Conservation (phyloP, 208 protist species). For the Crithidia bombi region DNA sequence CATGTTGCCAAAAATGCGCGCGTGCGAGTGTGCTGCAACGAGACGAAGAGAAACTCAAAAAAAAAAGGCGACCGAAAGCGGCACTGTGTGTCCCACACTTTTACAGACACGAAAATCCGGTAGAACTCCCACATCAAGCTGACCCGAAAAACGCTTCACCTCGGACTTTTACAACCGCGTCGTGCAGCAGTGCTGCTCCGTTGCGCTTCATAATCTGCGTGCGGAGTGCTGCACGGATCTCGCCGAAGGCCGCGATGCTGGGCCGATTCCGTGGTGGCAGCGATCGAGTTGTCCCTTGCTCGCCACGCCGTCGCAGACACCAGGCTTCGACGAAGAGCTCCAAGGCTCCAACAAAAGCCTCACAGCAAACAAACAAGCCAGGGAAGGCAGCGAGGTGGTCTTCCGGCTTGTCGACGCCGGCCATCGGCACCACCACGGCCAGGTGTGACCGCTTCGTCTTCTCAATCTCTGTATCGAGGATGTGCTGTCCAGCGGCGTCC, state of each 20-base stretch:
- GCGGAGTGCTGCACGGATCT: slow-evolving; percentile 26
- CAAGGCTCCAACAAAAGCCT: slow-evolving; percentile 30
- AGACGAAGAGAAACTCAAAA: no score
- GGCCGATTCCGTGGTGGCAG: slow-evolving; percentile 9
- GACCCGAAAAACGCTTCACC: slow-evolving; percentile 6
- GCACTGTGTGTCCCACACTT: no score
- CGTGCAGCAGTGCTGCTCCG: slow-evolving; percentile 14
- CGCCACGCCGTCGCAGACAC: not conserved
- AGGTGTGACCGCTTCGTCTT: slow-evolving; percentile 9
- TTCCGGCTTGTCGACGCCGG: not conserved
- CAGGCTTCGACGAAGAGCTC: slow-evolving; percentile 33
- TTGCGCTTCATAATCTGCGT: slow-evolving; percentile 26
- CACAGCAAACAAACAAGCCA: slow-evolving; percentile 33
- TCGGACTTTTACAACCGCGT: slow-evolving; percentile 26
- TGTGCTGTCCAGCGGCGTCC: slow-evolving; percentile 41
- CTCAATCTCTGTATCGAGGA: slow-evolving; percentile 28
- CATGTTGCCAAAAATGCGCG: no score
- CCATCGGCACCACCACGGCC: slow-evolving; percentile 4
- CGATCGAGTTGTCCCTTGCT: not conserved
- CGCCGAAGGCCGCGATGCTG: slow-evolving; percentile 38
- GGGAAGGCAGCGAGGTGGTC: slow-evolving; percentile 10
- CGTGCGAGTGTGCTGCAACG: no score
- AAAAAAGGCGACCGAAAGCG: no score
- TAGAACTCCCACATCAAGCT: not conserved
- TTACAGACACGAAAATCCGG: no score